These are phyloP conservation scores for Choanephora cucurbitarum DNA, from an alignment of 371 early-diverging fungal species.

Conservation along the genomic window DNA sequence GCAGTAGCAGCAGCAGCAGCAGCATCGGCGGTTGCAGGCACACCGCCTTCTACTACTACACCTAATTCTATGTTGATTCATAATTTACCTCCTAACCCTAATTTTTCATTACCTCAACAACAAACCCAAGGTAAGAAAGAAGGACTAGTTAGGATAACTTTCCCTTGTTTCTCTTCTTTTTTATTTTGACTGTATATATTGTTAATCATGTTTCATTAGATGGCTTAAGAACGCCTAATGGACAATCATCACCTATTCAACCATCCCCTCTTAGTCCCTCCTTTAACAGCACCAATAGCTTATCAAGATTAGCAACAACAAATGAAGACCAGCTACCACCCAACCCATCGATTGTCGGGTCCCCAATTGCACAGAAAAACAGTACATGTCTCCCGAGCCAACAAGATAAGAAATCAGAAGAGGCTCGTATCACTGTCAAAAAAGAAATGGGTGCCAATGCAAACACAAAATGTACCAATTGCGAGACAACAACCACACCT, in stretches of 20 bases:
- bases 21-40: conserved; percentile 9
- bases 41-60: conserved; percentile 9
- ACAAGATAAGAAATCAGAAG: conserved; percentile 8
- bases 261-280: conserved; percentile 10
- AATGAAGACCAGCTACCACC: conserved; percentile 5
- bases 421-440: conserved; percentile 3
- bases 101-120: conserved; percentile 9
- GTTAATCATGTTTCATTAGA: too few species aligned
- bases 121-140: conserved; percentile 17
- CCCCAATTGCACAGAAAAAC: conserved; percentile 5
- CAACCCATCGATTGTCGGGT: conserved; percentile 11
- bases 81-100: background rate
- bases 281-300: background rate
- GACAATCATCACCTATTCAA: conserved; percentile 15
- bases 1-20: conserved; percentile 13
- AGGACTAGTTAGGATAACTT: too few species aligned
- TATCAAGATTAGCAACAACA: conserved; percentile 2
- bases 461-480: conserved; percentile 81
- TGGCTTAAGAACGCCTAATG: background rate
- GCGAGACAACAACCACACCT: conserved; percentile 89
- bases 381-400: conserved; percentile 2
- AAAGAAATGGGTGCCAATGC: conserved; percentile 10
- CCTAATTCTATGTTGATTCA: background rate
- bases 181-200: too few species aligned
- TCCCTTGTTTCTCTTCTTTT: conserved; percentile 1